Percentiles rank a stretch among this genome's conserved stretches.
Conservation (phyloP, 768 basidiomycete genomes). For the Suillus placidus region DNA sequence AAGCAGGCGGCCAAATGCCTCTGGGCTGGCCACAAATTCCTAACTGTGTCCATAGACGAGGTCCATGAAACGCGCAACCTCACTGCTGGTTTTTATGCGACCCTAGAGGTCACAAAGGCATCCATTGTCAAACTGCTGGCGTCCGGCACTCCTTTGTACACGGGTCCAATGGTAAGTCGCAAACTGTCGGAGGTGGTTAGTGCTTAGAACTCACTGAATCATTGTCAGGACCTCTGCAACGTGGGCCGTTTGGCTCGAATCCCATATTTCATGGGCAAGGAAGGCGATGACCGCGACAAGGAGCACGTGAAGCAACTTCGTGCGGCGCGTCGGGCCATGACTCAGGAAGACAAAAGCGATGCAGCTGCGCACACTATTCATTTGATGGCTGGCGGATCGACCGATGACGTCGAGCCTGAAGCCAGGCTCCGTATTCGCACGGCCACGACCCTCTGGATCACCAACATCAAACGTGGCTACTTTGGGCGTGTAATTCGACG, state of each 20-base stretch:
- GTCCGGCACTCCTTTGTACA: constrained; percentile 37
- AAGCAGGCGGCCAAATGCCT: neutral
- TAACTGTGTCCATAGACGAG: constrained; percentile 26
- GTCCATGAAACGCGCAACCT: constrained; percentile 27
- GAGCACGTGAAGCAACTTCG: neutral
- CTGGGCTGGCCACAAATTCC: constrained; percentile 15
- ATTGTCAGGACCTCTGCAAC: constrained; percentile 26
- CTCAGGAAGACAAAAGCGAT: neutral
- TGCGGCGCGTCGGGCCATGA: neutral
- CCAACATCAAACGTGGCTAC: neutral
- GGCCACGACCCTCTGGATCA: neutral
- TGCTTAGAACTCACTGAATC: neutral
- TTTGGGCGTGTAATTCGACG: neutral
- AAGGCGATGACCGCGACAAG: constrained; percentile 25
- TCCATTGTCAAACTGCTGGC: constrained; percentile 17
- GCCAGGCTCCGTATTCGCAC: neutral
- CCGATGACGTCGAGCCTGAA: neutral
- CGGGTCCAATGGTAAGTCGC: constrained; percentile 24
- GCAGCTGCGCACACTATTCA: neutral
- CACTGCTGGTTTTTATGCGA: constrained; percentile 19
- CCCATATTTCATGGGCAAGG: constrained; percentile 25
- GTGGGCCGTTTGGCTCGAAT: constrained; percentile 34
- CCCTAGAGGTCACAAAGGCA: constrained; percentile 15
- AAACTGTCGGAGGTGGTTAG: no score
- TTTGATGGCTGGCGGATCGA: neutral